Conservation (phyloP, 2,329 filamentous ascomycete genomes). For the Stromatinia cepivora region DNA sequence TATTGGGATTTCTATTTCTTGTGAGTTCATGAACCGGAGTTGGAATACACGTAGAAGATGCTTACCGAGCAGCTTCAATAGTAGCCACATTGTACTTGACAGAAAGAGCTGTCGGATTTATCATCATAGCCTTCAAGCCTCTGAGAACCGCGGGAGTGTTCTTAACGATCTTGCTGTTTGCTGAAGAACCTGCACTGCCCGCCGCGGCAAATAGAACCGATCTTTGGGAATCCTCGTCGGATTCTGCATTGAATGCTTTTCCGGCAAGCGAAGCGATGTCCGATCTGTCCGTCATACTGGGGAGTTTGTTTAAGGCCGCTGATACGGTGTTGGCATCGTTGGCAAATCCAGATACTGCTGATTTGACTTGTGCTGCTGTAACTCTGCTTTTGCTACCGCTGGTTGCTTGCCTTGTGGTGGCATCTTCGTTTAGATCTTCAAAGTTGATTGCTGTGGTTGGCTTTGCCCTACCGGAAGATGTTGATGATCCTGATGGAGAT, state of each 20-base stretch:
- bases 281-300: constrained; percentile 23
- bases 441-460: neutral
- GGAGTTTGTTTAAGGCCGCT: constrained; percentile 30
- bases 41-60: no score
- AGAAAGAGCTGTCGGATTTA: neutral
- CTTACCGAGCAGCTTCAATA: constrained; percentile 19
- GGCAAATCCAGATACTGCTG: constrained; percentile 31
- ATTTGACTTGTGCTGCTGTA: constrained; percentile 25
- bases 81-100: constrained; percentile 23
- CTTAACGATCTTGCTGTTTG: constrained; percentile 36
- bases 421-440: neutral
- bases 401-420: neutral
- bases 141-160: constrained; percentile 34
- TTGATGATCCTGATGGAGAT: neutral
- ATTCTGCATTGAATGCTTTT: constrained; percentile 34
- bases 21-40: neutral
- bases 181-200: constrained; percentile 28
- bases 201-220: constrained; percentile 32
- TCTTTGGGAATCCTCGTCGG: constrained; percentile 34
- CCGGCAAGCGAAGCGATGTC: constrained; percentile 31
- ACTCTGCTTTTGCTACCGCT: neutral
- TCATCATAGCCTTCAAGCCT: constrained; percentile 32
- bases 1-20: constrained; percentile 33
- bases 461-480: neutral
- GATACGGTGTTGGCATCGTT: constrained; percentile 36